Base-by-base conservation (phyloP, 2,329 filamentous ascomycete species). In the Blumeria graminis region DNA sequence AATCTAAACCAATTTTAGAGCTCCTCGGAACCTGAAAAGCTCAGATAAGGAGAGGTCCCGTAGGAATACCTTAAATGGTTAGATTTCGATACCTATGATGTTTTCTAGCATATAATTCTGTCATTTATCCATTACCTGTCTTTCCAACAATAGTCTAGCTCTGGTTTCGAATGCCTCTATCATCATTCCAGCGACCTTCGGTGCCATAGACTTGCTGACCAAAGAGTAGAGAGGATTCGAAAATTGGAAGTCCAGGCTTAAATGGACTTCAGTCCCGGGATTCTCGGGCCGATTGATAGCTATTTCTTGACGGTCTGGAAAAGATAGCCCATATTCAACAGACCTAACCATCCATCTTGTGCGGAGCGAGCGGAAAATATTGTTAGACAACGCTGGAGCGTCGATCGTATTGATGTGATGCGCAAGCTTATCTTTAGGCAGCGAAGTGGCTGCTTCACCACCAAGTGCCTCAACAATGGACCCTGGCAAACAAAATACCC, bases 161-260 rank as follows among this genome's bases (percentile, higher is more conserved):
- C 85, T 76, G 69, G 78, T 77, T 71, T 95, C 89, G 71, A 98
- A 98, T 0, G 92, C 90, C 68, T 86, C 81, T 61, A 96, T 84
- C 88, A 98, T 94, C 61, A 84, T 74, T 3, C 80, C 81, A 1
- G 87, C 90, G 60, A 95, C 80, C 69, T 86, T 87, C 35, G 86
- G 83, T 61, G 87, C 86, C 28, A 92, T 81, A 36, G 85, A 82
- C 39, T 80, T 76, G 67, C 89, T 92, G 65, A 95, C 73, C 18
- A 84, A 80, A 45, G 81, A 82, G 70, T 95, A 93, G 57, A 94
- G 68, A n/a, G 89, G 86, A 69, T 89, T 96, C 62, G 79, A 75
- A 67, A 98, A 95, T 68, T 82, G 78, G 67, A 89, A 95, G 60
- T 81, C 77, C 62, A 98, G 82, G 57, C 75, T 73, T 62, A 98